Evolutionary conservation across 345 rosid species (phyloP).

Genomic region (Eucalyptus melliodora): DNA sequence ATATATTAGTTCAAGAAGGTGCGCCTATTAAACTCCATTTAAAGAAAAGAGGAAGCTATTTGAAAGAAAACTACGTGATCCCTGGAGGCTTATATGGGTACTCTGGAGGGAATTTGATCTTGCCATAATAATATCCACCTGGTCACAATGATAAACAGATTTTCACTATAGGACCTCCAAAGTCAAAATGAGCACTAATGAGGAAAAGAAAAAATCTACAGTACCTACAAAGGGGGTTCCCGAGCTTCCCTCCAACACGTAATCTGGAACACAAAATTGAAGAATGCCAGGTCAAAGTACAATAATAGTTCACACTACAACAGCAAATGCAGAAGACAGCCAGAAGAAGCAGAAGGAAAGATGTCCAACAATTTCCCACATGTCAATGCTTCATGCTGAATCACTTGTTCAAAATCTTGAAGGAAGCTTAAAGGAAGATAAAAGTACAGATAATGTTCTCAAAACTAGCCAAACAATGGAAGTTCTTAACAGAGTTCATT

Average conservation of each 20-base stretch:
- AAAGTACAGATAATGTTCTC: not conserved
- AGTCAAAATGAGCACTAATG: not conserved
- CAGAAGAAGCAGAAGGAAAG: not conserved
- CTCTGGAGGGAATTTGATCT: constrained; percentile 95
- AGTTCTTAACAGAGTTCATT: not conserved
- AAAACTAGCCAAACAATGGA: not conserved
- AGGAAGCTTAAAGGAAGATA: not conserved
- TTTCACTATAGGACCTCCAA: not conserved
- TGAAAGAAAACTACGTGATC: constrained; percentile 51
- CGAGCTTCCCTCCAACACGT: constrained; percentile 89
- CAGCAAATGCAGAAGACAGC: not conserved
- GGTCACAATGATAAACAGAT: not conserved
- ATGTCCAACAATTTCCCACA: not conserved
- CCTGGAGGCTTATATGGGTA: constrained; percentile 99
- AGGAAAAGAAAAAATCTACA: not conserved
- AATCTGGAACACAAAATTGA: constrained; percentile 37
- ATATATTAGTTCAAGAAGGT: not conserved
- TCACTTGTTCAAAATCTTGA: not conserved
- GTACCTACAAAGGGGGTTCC: constrained; percentile 98
- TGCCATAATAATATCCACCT: constrained; percentile 94
- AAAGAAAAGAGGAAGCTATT: not conserved
- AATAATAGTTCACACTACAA: not conserved
- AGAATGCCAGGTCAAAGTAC: not conserved
- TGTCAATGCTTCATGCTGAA: not conserved
- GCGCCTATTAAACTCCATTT: not conserved